phyloP scores from a whole-genome alignment of 805 yeast species.

The Lipomyces chichibuensis region DNA sequence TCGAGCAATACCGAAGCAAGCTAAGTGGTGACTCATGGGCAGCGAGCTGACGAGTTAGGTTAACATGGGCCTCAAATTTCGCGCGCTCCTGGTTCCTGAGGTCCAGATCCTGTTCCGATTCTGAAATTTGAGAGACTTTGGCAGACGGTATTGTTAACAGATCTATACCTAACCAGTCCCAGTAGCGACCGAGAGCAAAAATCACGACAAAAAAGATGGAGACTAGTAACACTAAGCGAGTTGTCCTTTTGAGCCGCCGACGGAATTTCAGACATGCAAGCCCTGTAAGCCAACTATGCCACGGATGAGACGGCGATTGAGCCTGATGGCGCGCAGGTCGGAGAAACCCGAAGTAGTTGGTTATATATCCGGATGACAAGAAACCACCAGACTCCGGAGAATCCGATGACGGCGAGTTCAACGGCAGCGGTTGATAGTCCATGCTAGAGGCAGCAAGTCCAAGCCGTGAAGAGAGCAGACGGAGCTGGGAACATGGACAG shows the following conservation, averaged over 20 bases:
- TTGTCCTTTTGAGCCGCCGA: neutral
- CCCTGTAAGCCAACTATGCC: neutral
- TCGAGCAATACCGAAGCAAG: constrained; percentile 13
- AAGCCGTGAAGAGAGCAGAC: neutral
- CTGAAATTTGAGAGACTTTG: neutral
- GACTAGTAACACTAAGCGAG: neutral
- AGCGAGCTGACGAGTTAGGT: constrained; percentile 4
- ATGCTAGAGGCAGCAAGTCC: neutral
- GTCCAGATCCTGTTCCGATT: neutral
- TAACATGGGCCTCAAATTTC: neutral
- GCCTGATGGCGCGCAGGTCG: neutral
- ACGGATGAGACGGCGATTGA: neutral
- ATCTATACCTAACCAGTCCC: neutral
- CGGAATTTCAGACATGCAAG: neutral
- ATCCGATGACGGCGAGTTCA: neutral
- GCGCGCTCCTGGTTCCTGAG: neutral
- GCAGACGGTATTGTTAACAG: neutral
- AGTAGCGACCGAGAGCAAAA: neutral
- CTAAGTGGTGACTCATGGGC: constrained; percentile 17
- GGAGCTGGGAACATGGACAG: neutral
- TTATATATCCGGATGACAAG: neutral
- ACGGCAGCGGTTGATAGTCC: neutral
- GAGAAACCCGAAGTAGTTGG: neutral
- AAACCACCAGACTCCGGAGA: neutral
- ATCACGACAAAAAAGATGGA: neutral